These are phyloP conservation scores for Viola odorata DNA, from an alignment of 345 rosid genomes.

Conservation along the genomic window DNA sequence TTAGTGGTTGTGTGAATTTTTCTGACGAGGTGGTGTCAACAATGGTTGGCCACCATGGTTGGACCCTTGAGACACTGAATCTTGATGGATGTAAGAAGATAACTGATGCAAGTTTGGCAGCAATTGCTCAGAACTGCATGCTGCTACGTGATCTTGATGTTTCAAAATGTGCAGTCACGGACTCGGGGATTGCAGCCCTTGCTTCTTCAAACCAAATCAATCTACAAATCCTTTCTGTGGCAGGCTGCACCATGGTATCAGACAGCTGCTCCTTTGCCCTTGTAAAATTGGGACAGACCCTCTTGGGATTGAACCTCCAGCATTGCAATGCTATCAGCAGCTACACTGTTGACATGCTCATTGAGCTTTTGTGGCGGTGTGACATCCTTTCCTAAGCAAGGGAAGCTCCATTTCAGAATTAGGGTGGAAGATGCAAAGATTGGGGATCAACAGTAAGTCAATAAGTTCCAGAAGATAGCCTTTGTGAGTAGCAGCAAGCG, in stretches of 20 bases:
- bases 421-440: slow-evolving; percentile 13
- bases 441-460: slow-evolving; percentile 4
- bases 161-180: slow-evolving; percentile 46
- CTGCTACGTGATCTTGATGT: slow-evolving; percentile 58
- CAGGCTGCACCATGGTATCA: slow-evolving; percentile 54
- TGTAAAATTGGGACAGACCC: slow-evolving; percentile 40
- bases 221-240: slow-evolving; percentile 51
- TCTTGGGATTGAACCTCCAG: slow-evolving; percentile 60
- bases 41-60: slow-evolving; percentile 46
- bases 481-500: slow-evolving; percentile 24
- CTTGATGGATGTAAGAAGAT: slow-evolving; percentile 66
- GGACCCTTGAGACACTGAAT: slow-evolving; percentile 53
- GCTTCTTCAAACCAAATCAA: slow-evolving; percentile 40
- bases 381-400: slow-evolving; percentile 49
- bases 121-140: slow-evolving; percentile 47
- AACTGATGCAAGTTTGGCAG: slow-evolving; percentile 55
- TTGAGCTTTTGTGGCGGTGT: slow-evolving; percentile 60
- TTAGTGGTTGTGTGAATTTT: slow-evolving; percentile 53
- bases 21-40: slow-evolving; percentile 43
- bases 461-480: slow-evolving; percentile 16
- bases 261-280: slow-evolving; percentile 41
- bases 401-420: neutral
- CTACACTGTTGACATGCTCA: slow-evolving; percentile 36
- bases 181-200: slow-evolving; percentile 46
- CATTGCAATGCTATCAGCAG: slow-evolving; percentile 58